phyloP scores from a whole-genome alignment of 352 stramenopile species.

The Globisporangium paddicum region DNA sequence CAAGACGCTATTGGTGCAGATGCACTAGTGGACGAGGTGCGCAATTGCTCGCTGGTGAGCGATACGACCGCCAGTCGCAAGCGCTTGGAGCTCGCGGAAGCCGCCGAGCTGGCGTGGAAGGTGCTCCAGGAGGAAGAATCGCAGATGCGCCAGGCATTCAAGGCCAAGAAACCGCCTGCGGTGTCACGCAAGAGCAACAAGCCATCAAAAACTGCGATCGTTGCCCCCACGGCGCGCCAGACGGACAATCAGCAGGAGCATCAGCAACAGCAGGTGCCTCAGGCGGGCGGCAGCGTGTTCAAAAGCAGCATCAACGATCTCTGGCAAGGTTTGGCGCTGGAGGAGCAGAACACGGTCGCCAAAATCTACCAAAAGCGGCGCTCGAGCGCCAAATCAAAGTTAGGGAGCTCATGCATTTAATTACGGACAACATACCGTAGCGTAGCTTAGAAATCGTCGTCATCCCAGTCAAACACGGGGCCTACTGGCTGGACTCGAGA shows the following conservation, averaged over 20 bases:
- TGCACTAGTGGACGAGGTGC: background rate
- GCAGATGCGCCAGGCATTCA: constrained; percentile 20
- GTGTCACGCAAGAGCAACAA: constrained; percentile 3
- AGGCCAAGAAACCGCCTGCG: constrained; percentile 7
- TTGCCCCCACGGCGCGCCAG: background rate
- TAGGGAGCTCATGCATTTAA: background rate
- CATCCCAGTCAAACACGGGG: constrained; percentile 40
- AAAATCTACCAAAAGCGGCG: constrained; percentile 12
- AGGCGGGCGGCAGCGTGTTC: background rate
- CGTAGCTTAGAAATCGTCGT: constrained; percentile 33
- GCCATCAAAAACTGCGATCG: background rate
- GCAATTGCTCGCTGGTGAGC: background rate
- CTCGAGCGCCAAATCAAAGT: constrained; percentile 3
- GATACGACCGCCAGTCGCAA: background rate
- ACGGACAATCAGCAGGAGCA: background rate
- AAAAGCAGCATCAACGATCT: constrained; percentile 14
- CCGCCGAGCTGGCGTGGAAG: constrained; percentile 36
- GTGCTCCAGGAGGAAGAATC: constrained; percentile 52
- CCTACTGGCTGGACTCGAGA: constrained; percentile 36
- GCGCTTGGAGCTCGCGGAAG: constrained; percentile 7
- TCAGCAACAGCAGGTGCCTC: background rate
- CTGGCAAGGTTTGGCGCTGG: constrained; percentile 15
- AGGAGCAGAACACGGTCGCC: constrained; percentile 17
- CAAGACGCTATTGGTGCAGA: background rate
- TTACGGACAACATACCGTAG: constrained; percentile 7